Evolutionary conservation across 345 rosid genomes (phyloP).

Genomic region (Limnanthes douglasii): DNA sequence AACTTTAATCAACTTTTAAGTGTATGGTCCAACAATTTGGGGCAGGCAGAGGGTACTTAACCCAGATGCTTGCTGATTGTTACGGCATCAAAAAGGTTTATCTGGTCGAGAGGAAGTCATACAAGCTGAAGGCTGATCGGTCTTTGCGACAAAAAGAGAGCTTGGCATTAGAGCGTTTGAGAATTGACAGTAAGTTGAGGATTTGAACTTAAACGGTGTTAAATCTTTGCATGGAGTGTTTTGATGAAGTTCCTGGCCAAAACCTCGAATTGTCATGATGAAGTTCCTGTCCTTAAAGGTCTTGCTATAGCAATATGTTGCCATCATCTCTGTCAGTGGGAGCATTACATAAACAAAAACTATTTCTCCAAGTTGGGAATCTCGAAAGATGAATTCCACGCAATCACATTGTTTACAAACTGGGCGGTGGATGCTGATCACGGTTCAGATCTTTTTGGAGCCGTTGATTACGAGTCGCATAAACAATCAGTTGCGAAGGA

Average conservation of each 20-base stretch:
- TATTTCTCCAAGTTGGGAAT: constrained; percentile 37
- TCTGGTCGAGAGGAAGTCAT: constrained; percentile 75
- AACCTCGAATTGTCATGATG: constrained; percentile 73
- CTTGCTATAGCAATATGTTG: constrained; percentile 89
- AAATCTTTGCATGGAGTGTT: constrained; percentile 42
- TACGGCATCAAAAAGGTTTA: constrained; percentile 58
- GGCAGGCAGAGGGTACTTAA: constrained; percentile 93
- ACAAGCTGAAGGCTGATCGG: constrained; percentile 95
- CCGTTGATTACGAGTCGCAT: constrained; percentile 16
- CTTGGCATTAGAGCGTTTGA: constrained; percentile 85
- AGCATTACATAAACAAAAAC: constrained; percentile 67
- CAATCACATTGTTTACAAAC: constrained; percentile 77
- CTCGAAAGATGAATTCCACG: constrained; percentile 54
- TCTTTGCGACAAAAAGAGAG: constrained; percentile 84
- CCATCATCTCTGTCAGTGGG: constrained; percentile 98
- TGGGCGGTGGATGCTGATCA: constrained; percentile 99
- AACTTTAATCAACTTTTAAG: too few species aligned
- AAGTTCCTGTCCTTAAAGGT: constrained; percentile 27
- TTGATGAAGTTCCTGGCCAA: constrained; percentile 77
- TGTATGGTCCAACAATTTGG: too few species aligned
- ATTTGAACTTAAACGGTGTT: constrained; percentile 69
- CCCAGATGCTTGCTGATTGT: constrained; percentile 88
- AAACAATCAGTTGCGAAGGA: too few species aligned
- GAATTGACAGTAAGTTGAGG: constrained; percentile 98
- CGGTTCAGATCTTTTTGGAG: constrained; percentile 37